A percentile compares a stretch with the other conserved stretches of the same genome.
Conservation (phyloP, 1,284 basidiomycete genomes). For the Gastroboletus turbinatus region DNA sequence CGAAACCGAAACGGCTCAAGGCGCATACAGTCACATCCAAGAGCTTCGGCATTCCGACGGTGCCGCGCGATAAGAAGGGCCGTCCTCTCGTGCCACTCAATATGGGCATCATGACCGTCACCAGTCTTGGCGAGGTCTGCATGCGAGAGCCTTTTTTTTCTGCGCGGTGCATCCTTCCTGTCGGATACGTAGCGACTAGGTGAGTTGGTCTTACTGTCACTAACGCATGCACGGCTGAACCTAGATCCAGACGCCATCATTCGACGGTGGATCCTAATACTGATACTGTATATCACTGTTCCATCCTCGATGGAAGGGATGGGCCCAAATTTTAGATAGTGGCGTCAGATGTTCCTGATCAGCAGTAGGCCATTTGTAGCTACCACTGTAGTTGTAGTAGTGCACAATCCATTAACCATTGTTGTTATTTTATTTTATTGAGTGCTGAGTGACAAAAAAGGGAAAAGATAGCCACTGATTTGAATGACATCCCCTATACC, state of each 20-base stretch:
- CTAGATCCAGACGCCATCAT: slow-evolving; percentile 58
- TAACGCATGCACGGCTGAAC: slow-evolving; percentile 2
- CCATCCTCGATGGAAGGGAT: too few species aligned
- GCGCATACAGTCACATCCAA: slow-evolving; percentile 76
- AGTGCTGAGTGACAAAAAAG: too few species aligned
- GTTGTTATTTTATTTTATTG: too few species aligned
- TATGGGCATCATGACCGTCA: slow-evolving; percentile 80
- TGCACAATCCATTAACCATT: too few species aligned
- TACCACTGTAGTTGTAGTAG: too few species aligned
- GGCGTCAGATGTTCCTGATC: too few species aligned
- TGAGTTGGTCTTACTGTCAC: slow-evolving; percentile 27
- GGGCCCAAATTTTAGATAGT: too few species aligned
- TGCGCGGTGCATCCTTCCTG: slow-evolving; percentile 38
- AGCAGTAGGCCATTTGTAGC: too few species aligned
- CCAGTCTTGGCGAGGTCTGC: slow-evolving; percentile 60
- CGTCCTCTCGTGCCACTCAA: slow-evolving; percentile 61
- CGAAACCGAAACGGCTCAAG: slow-evolving; percentile 72
- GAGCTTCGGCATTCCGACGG: slow-evolving; percentile 69
- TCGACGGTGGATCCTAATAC: slow-evolving; percentile 64
- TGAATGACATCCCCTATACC: too few species aligned
- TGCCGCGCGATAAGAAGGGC: slow-evolving; percentile 65
- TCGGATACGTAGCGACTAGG: slow-evolving; percentile 81
- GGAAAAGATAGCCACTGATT: too few species aligned
- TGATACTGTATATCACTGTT: slow-evolving; percentile 63
- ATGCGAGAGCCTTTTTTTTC: too few species aligned